Evolutionary conservation across 768 basidiomycete genomes (phyloP), one percentile per base, ranked within the genome.

Genomic region (Cystobasidium onofrii): DNA sequence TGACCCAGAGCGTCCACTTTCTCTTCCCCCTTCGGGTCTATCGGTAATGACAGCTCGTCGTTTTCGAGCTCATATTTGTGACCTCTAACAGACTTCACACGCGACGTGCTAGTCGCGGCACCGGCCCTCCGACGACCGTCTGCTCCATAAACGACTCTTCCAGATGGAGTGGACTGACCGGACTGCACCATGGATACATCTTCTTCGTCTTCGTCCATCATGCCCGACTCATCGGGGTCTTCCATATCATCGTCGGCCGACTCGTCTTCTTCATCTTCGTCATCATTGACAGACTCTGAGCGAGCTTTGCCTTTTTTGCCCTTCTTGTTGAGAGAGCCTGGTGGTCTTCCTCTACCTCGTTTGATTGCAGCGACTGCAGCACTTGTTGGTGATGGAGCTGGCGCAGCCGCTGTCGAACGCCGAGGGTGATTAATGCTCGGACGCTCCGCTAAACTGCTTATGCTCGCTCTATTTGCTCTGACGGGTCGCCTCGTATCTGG

Each of bases 1-100:
- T 88, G 88, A 17, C 95, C 96, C 75, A 87, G 85, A 75, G 83
- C 83, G 79, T 97, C 94, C 27, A 99, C 90, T 83, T 99, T 99
- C 74, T 88, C 86, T 81, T 97, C 89, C 4, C 95, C 96, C 76
- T 88, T 91, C 65, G 87, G 85, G 78, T 97, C 90, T 60, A 91
- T 86, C 0, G 88, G 87, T 6, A 92, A 89, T 61, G 89, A 82
- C 76, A 92, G 88, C 82, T 97, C 95, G 80, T 98, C 95, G 55
- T 89, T 89, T 41, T 91, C 90, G 64, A 96, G 88, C 57, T 88
- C 83, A 80, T 89, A 89, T 4, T 86, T 85, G 76, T 87, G 84
- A 12, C 89, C 91, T 27, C 29, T 67, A 23, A 60, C 57, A 27
- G 39, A 36, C 43, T 88, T 87, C 76, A 96, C 78, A 36, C 75